These are phyloP conservation scores for Bertia moriformis DNA, from an alignment of 2,329 filamentous ascomycete species.

Conservation along the genomic window DNA sequence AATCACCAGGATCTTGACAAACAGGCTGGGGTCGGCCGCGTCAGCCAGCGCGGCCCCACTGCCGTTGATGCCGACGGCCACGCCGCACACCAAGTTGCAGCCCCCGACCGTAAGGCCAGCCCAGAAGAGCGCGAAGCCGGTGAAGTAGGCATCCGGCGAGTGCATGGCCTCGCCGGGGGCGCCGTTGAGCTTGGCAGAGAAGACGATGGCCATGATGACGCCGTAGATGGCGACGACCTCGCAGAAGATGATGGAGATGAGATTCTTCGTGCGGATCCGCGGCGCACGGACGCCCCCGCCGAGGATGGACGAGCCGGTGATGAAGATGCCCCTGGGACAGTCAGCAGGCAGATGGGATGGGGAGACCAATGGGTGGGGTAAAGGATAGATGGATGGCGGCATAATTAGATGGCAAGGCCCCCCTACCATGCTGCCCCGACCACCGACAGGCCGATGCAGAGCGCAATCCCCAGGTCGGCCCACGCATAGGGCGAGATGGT, in stretches of 20 bases:
- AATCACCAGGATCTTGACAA: slow-evolving; percentile 96
- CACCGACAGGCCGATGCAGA: slow-evolving; percentile 92
- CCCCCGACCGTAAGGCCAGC: slow-evolving; percentile 81
- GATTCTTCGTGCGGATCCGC: slow-evolving; percentile 95
- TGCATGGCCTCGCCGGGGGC: slow-evolving; percentile 53
- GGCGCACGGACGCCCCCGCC: slow-evolving; percentile 93
- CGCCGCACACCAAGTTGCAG: slow-evolving; percentile 91
- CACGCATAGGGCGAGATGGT: slow-evolving; percentile 86
- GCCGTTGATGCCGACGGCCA: slow-evolving; percentile 95
- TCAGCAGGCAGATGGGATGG: slow-evolving; percentile 1
- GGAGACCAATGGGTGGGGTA: slow-evolving; percentile 1
- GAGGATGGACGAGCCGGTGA: slow-evolving; percentile 92
- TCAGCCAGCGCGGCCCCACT: slow-evolving; percentile 92
- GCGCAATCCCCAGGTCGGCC: slow-evolving; percentile 76
- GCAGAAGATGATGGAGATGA: slow-evolving; percentile 99
- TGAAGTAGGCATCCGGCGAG: slow-evolving; percentile 74
- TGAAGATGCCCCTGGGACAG: slow-evolving; percentile 93
- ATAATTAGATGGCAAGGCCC: too few species aligned
- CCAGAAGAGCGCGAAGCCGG: slow-evolving; percentile 93
- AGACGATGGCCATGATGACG: slow-evolving; percentile 98
- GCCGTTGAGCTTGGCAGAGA: slow-evolving; percentile 70
- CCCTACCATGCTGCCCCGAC: slow-evolving; percentile 90
- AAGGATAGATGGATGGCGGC: neutral
- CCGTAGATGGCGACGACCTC: slow-evolving; percentile 99
- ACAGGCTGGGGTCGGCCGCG: slow-evolving; percentile 78